Percentiles rank a stretch among this genome's conserved stretches.
Conservation (phyloP, 768 basidiomycete species). For the Mycena amicta region DNA sequence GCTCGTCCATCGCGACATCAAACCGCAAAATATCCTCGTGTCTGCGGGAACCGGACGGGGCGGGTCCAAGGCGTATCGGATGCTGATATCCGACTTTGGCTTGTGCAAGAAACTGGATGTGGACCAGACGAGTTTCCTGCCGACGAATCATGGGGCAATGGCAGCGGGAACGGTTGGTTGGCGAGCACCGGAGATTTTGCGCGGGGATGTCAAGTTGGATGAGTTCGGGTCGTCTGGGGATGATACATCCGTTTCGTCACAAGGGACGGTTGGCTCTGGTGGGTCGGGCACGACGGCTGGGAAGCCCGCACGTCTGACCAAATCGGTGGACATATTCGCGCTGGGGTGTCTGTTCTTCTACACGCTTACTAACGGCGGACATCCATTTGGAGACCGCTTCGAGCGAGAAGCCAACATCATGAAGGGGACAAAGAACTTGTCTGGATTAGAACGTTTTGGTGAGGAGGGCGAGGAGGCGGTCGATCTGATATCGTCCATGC, state of each 20-base stretch:
- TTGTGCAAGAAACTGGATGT: constrained; percentile 93
- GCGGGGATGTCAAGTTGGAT: constrained; percentile 92
- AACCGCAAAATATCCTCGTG: constrained; percentile 96
- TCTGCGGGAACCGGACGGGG: constrained; percentile 63
- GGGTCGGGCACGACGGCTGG: constrained; percentile 36
- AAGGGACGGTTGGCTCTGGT: constrained; percentile 56
- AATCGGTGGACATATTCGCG: constrained; percentile 96
- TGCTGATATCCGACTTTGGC: constrained; percentile 97
- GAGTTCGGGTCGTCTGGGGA: constrained; percentile 55
- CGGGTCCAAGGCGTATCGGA: constrained; percentile 57
- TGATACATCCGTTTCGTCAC: constrained; percentile 67
- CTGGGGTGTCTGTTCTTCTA: constrained; percentile 96
- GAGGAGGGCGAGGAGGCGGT: constrained; percentile 94
- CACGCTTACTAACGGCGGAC: constrained; percentile 83
- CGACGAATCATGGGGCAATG: constrained; percentile 86
- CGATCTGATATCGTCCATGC: constrained; percentile 78
- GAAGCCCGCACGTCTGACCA: constrained; percentile 76
- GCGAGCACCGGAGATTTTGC: constrained; percentile 94
- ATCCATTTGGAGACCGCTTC: constrained; percentile 93
- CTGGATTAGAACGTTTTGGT: constrained; percentile 76
- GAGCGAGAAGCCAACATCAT: constrained; percentile 95
- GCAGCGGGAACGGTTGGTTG: constrained; percentile 95
- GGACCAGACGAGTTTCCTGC: constrained; percentile 95
- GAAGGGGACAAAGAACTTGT: constrained; percentile 73
- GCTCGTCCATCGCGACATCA: constrained; percentile 97